These are phyloP conservation scores for Begonia masoniana DNA, from an alignment of 306 rosid genomes.

Conservation along the genomic window DNA sequence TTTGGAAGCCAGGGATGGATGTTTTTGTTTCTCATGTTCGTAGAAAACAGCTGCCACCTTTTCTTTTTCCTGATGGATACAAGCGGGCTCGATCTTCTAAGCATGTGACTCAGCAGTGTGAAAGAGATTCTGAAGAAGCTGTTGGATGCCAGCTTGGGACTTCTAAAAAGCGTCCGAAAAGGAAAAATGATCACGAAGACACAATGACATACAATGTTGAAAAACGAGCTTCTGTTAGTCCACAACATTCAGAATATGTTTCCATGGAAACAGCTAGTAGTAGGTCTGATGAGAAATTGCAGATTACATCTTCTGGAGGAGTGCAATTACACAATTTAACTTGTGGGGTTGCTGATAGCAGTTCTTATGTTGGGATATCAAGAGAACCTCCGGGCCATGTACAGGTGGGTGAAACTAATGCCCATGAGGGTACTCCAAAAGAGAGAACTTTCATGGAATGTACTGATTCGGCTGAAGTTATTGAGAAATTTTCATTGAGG, in stretches of 20 bases:
- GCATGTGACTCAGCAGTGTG: conserved; percentile 33
- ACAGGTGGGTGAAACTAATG: conserved; percentile 18
- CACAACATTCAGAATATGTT: conserved; percentile 33
- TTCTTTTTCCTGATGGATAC: conserved; percentile 83
- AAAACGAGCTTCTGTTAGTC: conserved; percentile 49
- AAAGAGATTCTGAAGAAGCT: conserved; percentile 30
- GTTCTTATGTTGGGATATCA: conserved; percentile 28
- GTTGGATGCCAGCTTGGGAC: conserved; percentile 31
- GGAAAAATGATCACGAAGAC: conserved; percentile 53
- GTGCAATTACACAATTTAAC: conserved; percentile 22
- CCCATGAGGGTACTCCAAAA: conserved; percentile 16
- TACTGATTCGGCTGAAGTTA: conserved; percentile 14
- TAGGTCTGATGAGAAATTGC: conserved; percentile 35
- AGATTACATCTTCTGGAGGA: conserved; percentile 22
- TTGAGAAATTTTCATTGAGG: background rate
- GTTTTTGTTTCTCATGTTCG: conserved; percentile 90
- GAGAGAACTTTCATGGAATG: conserved; percentile 15
- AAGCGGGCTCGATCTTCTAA: conserved; percentile 47
- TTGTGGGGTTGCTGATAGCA: conserved; percentile 19
- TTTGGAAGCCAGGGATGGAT: conserved; percentile 97
- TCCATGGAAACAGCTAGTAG: conserved; percentile 30
- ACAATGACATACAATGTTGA: conserved; percentile 22
- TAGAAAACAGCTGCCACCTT: conserved; percentile 81
- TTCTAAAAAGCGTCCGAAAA: conserved; percentile 49
- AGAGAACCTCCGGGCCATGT: conserved; percentile 17